phyloP scores from a whole-genome alignment of 495 filamentous ascomycete genomes.

The Neurospora tetrasperma region DNA sequence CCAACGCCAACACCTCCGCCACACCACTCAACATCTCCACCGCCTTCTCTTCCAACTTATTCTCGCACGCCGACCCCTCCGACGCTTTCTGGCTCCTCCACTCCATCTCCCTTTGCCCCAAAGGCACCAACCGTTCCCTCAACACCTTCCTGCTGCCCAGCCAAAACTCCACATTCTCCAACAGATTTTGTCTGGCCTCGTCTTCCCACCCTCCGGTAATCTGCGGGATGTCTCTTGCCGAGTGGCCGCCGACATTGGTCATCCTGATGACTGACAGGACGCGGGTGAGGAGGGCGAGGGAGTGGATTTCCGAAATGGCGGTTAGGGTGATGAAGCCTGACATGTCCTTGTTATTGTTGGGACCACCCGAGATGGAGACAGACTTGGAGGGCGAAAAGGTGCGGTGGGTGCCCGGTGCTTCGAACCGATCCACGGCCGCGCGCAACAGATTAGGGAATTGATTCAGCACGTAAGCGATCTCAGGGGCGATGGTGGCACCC shows the following conservation, averaged over 20 bases:
- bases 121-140: conserved; percentile 59
- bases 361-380: not conserved
- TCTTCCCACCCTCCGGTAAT: conserved; percentile 60
- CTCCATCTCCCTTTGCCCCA: conserved; percentile 57
- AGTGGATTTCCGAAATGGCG: conserved; percentile 65
- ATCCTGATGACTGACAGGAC: conserved; percentile 53
- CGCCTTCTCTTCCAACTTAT: conserved; percentile 61
- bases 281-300: conserved; percentile 58
- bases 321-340: conserved; percentile 51
- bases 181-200: conserved; percentile 33
- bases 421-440: conserved; percentile 52
- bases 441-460: conserved; percentile 66
- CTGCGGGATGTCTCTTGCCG: conserved; percentile 46
- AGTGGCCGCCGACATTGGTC: conserved; percentile 32
- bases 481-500: conserved; percentile 64
- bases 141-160: conserved; percentile 50
- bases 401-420: conserved; percentile 37
- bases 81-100: conserved; percentile 36
- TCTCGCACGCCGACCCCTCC: conserved; percentile 36
- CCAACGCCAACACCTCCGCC: conserved; percentile 39
- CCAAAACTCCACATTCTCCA: conserved; percentile 72
- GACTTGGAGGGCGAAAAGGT: conserved; percentile 11
- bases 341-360: conserved; percentile 3
- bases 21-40: conserved; percentile 51
- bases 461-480: conserved; percentile 77